Base-by-base conservation (phyloP, 257 asterid species). In the Buddleja alternifolia region DNA sequence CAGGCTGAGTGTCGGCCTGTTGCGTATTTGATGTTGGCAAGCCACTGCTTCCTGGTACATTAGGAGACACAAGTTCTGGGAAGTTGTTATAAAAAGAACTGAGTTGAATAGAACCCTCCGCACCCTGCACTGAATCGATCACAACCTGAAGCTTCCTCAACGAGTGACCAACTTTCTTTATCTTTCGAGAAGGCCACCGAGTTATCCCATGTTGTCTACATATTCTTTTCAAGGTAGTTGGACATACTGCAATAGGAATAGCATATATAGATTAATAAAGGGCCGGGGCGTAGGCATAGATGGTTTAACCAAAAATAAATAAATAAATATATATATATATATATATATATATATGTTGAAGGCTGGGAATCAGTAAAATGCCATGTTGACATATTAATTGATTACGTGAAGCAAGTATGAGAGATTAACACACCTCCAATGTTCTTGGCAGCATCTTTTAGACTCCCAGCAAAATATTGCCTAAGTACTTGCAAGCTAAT, bases 161-260 rank as follows among this genome's bases (percentile, higher is more conserved):
- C 1, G 97, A 88, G 76, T 88, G 94, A 20, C 92, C 92, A 1
- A 90, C 97, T 81, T 90, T 88, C 86, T 86, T 88, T 78, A 90
- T 86, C 90, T 90, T 90, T 32, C 94, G 74, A 48, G 97, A 90
- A 40, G 97, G 97, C 97, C 96, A 90, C 50, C 96, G 76, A 1
- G 82, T 81, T 52, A 88, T 90, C 56, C 97, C 97, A 12, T 90
- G 95, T 60, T 84, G 90, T 71, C 97, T 81, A 86, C 97, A 90
- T 79, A 90, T 90, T 69, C 96, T 90, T 76, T 88, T 88, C 87
- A 90, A 80, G 48, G 97, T 90, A 48, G 96, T 88, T 40, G 96
- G 97, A 60, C 96, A 90, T 55, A 90, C 96, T 90, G 97, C 78
- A 81, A 77, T 12, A 64, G 32, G 44, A 11, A 65, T 14, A 56